phyloP scores from a whole-genome alignment of 2,329 filamentous ascomycete genomes.

The Capronia coronata region DNA sequence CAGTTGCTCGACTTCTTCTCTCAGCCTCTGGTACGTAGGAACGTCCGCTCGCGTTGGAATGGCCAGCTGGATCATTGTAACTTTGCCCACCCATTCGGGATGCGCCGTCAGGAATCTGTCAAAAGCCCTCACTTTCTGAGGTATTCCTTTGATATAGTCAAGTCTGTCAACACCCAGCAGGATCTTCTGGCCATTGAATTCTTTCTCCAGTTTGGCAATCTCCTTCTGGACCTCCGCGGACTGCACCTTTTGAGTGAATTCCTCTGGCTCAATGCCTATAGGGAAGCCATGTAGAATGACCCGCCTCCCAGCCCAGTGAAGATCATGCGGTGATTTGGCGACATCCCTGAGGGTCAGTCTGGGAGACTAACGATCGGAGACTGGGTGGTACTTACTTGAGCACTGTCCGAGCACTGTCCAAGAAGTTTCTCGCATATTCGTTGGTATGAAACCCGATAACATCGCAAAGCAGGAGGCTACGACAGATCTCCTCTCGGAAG shows the following conservation, averaged over 20 bases:
- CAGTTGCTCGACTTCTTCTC: conserved; percentile 83
- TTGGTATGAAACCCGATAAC: conserved; percentile 98
- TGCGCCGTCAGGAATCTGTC: conserved; percentile 89
- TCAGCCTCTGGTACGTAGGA: conserved; percentile 89
- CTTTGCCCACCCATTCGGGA: conserved; percentile 87
- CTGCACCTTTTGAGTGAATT: conserved; percentile 75
- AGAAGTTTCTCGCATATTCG: conserved; percentile 85
- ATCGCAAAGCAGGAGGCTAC: conserved; percentile 78
- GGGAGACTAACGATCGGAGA: too few relatives aligned
- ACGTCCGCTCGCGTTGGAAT: conserved; percentile 80
- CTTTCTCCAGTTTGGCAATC: conserved; percentile 68
- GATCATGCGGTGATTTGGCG: conserved; percentile 58
- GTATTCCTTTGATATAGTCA: conserved; percentile 95
- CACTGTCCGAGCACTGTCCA: conserved; percentile 81
- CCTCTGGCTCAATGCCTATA: conserved; percentile 91
- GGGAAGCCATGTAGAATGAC: conserved; percentile 85
- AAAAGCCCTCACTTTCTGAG: conserved; percentile 86
- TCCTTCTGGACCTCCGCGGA: conserved; percentile 72
- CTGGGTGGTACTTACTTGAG: conserved; percentile 46
- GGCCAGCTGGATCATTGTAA: conserved; percentile 87
- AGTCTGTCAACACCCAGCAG: conserved; percentile 90
- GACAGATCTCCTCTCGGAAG: conserved; percentile 73
- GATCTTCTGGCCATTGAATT: conserved; percentile 83
- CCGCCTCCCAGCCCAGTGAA: conserved; percentile 75
- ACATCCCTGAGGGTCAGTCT: conserved; percentile 3